Percentiles rank a stretch among this genome's conserved stretches.
Evolutionary conservation across 139 green algal species (phyloP).

Genomic region (Chlorella sp.): DNA sequence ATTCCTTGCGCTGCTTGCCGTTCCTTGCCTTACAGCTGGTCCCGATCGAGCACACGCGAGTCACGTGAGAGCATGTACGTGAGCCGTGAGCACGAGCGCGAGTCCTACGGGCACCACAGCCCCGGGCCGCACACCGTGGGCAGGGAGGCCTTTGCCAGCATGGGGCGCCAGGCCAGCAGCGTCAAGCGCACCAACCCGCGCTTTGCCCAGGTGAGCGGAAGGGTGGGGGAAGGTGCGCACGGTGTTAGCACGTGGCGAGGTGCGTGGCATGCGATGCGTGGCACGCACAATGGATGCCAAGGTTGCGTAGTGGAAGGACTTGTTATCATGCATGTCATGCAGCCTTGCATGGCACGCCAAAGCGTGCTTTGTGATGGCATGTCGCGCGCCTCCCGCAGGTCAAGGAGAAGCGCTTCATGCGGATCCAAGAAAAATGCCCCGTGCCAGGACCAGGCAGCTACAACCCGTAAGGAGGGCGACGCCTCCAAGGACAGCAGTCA

Average conservation of each 20-base stretch:
- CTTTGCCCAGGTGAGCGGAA: too few species aligned
- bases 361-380: too few species aligned
- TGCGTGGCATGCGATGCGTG: background rate
- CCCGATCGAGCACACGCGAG: background rate
- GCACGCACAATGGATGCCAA: background rate
- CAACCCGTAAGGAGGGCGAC: too few species aligned
- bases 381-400: too few species aligned
- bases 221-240: background rate
- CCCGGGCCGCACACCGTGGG: background rate
- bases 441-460: too few species aligned
- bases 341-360: background rate
- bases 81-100: background rate
- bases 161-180: background rate
- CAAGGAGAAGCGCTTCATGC: too few species aligned
- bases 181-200: background rate
- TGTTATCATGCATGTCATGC: background rate
- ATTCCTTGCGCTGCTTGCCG: background rate
- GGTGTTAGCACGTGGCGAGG: background rate
- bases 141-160: background rate
- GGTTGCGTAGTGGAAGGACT: background rate
- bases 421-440: too few species aligned
- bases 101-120: background rate
- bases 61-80: background rate
- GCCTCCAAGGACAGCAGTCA: too few species aligned
- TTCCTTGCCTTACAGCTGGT: too few species aligned